phyloP scores from a whole-genome alignment of 2,329 filamentous ascomycete genomes.

The Penicillium sp. region DNA sequence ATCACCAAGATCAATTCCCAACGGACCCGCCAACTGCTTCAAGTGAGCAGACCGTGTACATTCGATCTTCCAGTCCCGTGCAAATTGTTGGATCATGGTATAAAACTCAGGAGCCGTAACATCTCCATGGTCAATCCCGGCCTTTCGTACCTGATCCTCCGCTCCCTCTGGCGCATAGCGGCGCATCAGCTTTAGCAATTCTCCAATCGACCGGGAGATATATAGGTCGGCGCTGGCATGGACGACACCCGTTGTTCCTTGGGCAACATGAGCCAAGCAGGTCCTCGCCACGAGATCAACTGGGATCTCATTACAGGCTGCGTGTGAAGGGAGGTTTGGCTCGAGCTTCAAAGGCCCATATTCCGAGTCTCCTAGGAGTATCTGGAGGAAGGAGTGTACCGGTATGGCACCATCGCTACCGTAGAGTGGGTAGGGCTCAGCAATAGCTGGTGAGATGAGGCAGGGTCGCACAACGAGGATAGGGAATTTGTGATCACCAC shows the following conservation, averaged over 20 bases:
- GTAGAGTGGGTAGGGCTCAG: constrained; percentile 19
- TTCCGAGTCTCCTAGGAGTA: constrained; percentile 7
- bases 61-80: constrained; percentile 11
- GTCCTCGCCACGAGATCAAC: constrained; percentile 20
- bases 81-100: constrained; percentile 8
- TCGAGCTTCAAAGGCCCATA: constrained; percentile 2
- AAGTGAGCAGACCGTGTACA: constrained; percentile 3
- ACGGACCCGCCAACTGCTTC: neutral
- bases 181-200: neutral
- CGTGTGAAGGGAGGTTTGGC: neutral
- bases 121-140: neutral
- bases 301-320: constrained; percentile 19
- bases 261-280: constrained; percentile 18
- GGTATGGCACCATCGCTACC: constrained; percentile 19
- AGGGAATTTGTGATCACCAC: neutral
- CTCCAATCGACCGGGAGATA: neutral
- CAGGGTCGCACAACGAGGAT: constrained; percentile 19
- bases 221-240: constrained; percentile 14
- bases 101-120: constrained; percentile 4
- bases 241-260: constrained; percentile 14
- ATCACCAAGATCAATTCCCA: constrained; percentile 1
- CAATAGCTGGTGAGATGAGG: constrained; percentile 20
- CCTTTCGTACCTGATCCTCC: neutral
- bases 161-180: constrained; percentile 1
- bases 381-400: constrained; percentile 10